Base-by-base conservation (phyloP, 2,329 filamentous ascomycete genomes). In the Verticillium nubilum region DNA sequence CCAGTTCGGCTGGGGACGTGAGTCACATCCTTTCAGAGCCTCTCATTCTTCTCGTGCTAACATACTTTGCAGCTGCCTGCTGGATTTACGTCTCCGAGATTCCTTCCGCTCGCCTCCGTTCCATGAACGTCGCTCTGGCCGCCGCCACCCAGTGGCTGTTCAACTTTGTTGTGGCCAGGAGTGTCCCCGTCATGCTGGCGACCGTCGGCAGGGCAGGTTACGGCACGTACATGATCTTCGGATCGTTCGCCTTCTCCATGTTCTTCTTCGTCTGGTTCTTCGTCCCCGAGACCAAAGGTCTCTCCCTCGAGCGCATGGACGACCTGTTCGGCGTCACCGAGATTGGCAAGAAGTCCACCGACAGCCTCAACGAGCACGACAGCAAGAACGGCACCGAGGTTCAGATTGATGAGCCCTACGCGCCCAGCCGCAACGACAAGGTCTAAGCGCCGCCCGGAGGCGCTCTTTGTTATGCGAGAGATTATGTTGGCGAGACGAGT, bases 71-170 rank as follows among this genome's bases (percentile, higher is more conserved):
- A 47, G 42, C 85, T 0, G 83, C 85, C n/a, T 87, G 84, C 74
- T 89, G 86, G 86, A 73, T 73, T 52, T 68, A 68, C 59, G 67
- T 68, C 19, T 67, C 65, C 12, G 87, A 89, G 69, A 89, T 89
- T 62, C 86, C 86, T 0, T 83, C 84, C 5, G 84, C 85, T 1
- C 77, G 87, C 28, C 76, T 89, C 5, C 75, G 87, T 54, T 82
- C 81, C 15, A 74, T 87, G 63, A 89, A 88, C 66, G 86, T 90
- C 1, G 78, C 85, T 1, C 76, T 88, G 54, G 86, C 84, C 0
- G 86, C 86, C 3, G 84, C 85, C 0, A 87, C 84, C 1, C 86
- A 89, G 66, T 88, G 86, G 86, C 69, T 89, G 5, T 89, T 89
- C 72, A 89, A 89, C 67, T 86, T 89, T 60, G 85, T 88, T 4